These are phyloP conservation scores for Pleurotus tuoliensis DNA, from an alignment of 768 basidiomycete species.

Conservation along the genomic window DNA sequence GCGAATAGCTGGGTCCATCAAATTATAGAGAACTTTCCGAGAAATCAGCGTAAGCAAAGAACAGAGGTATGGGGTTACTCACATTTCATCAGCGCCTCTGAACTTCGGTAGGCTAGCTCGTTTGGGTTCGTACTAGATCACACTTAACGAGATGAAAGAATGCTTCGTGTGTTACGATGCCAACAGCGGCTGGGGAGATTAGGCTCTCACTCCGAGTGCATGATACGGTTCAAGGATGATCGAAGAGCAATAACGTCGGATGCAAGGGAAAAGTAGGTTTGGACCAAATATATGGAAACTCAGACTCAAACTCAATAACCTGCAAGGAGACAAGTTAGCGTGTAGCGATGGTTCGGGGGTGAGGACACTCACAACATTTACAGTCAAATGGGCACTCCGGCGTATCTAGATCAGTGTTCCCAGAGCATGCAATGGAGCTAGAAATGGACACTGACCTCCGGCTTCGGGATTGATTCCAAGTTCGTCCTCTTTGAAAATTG, in stretches of 20 bases:
- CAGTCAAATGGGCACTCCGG: conserved; percentile 87
- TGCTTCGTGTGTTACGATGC: too few relatives aligned
- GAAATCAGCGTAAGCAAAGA: not conserved
- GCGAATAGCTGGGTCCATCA: not conserved
- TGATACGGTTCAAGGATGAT: too few relatives aligned
- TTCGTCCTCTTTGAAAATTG: conserved; percentile 80
- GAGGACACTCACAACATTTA: conserved; percentile 64
- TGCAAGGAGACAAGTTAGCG: conserved; percentile 5
- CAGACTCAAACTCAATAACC: conserved; percentile 19
- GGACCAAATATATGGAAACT: not conserved
- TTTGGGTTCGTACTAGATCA: too few relatives aligned
- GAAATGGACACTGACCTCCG: conserved; percentile 53
- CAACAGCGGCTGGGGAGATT: too few relatives aligned
- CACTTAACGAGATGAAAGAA: too few relatives aligned
- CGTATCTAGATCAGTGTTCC: conserved; percentile 51
- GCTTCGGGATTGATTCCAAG: conserved; percentile 64
- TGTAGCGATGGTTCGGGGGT: not conserved
- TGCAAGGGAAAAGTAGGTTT: too few relatives aligned
- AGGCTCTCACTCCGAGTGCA: too few relatives aligned
- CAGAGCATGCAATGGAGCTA: conserved; percentile 16
- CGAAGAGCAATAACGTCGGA: too few relatives aligned
- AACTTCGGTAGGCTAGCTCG: too few relatives aligned
- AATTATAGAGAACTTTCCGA: not conserved
- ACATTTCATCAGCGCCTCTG: too few relatives aligned
- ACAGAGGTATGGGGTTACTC: too few relatives aligned